Evolutionary conservation across 2,329 filamentous ascomycete species (phyloP), one percentile per base, ranked within the genome.

Genomic region (Penicillium capsulatum): DNA sequence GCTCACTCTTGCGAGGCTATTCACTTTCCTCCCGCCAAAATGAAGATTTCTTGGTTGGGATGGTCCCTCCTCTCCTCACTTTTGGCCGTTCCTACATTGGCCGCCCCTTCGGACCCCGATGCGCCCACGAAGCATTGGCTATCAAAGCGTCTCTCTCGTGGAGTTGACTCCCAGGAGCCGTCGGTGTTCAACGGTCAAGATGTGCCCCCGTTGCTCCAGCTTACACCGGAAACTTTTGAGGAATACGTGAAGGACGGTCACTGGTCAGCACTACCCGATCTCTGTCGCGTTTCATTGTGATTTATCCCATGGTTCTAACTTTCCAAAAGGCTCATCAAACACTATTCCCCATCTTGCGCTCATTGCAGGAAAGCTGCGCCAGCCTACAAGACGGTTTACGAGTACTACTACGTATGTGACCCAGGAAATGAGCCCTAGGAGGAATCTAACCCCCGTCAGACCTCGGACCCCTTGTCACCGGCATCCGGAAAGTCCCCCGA

Each of bases 341-440:
- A 73, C 46, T 74, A 70, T 46, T 76, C 74, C 31, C 73, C 73
- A 26, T 60, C 63, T 22, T 76, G 73, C 65, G 75, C 75, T 32
- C 88, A 95, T 65, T 96, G 90, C 70, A 76, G 76, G 61, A 72
- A 76, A 34, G 86, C 88, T 58, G 88, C 86, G 36, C 92, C 92
- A 6, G 83, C 80, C 35, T 96, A 81, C 74, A 89, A 97, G 67
- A 96, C 90, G 4, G 67, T 91, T 10, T 95, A 97, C 73, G 92
- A 98, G 69, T 96, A 83, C 66, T 98, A 96, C 71, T 81, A 71
- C 47, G 68, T 71, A 49, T 33, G 55, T 34, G 13, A 9, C 14
- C 17, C 9, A 13, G 29, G 27, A 31, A 17, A 6, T 28, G 13
- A 11, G 8, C 34, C 20, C 19, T 13, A 16, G 13, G n/a, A 24